Evolutionary conservation across 768 basidiomycete species (phyloP), one percentile per base, ranked within the genome.

Genomic region (Tylopilus plumbeoviolaceoides): DNA sequence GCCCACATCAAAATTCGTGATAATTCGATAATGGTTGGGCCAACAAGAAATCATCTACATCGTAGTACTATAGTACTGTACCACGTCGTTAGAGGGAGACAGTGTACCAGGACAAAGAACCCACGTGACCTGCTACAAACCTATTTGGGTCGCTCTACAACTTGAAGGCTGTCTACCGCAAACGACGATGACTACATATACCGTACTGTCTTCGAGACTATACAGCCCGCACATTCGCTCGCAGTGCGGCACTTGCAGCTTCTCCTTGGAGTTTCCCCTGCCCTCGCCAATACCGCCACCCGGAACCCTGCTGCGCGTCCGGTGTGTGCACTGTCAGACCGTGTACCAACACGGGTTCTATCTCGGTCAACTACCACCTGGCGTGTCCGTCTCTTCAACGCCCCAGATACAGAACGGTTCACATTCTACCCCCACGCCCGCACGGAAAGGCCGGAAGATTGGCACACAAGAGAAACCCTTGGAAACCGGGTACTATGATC

Each of bases 401-500:
- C 9, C 57, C 58, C 57, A 64, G 10, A 53, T 61, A 30, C 50
- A 41, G 5, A 65, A 57, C 27, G 63, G 63, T 21, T 49, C 61
- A 21, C 59, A 50, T 54, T 63, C 59, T 49, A 55, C 35, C 35
- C 57, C 40, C 63, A 15, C 43, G 9, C 47, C 36, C 28, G 4
- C 40, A 15, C 66, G 79, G 45, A 85, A 79, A 65, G 79, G 83
- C 10, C 73, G 91, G 54, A 91, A 89, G 76, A 91, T 92, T 57
- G 91, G 91, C 1, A 90, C 91, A 17, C 90, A 94, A 67, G 90
- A 91, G 56, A 78, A 83, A 50, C 93, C 92, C 7, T 73, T 95
- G 35, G 92, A 95, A 64, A 93, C 88, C 1, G 85, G 79, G n/a
- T 95, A 94, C 70, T 95, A 95, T 62, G 91, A 95, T 64, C 77